A percentile compares a stretch with the other conserved stretches of the same genome.
Evolutionary conservation across 192 early-diverging fungal genomes (phyloP).

Genomic region (Lunasporangiospora selenospora): DNA sequence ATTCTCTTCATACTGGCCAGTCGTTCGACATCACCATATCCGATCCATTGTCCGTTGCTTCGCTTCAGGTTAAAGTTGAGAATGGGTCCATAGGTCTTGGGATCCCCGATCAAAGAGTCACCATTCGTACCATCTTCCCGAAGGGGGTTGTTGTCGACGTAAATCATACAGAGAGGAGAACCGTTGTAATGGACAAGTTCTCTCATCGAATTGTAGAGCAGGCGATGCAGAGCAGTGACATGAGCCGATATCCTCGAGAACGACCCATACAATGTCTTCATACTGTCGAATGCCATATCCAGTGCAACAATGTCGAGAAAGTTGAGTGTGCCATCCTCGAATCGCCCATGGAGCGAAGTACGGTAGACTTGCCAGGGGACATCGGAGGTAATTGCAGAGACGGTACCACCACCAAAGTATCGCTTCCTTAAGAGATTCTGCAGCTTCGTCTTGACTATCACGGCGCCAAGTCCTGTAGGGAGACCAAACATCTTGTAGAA

Average conservation of each 20-base stretch:
- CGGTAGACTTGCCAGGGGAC: conserved; percentile 64
- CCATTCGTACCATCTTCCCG: neutral
- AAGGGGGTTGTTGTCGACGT: conserved; percentile 5
- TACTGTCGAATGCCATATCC: conserved; percentile 68
- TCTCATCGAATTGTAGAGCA: conserved; percentile 50
- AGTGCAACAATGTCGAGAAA: conserved; percentile 78
- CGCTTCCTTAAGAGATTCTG: conserved; percentile 53
- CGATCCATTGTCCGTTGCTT: conserved; percentile 62
- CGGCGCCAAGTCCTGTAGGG: conserved; percentile 82
- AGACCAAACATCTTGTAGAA: conserved; percentile 93
- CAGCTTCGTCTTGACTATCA: conserved; percentile 68
- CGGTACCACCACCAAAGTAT: conserved; percentile 87
- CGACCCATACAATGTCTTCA: conserved; percentile 49
- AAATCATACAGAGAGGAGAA: conserved; percentile 51
- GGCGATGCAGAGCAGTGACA: conserved; percentile 51
- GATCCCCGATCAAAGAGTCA: conserved; percentile 27
- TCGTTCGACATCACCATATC: conserved; percentile 68
- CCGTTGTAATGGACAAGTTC: conserved; percentile 64
- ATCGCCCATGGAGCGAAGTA: conserved; percentile 50
- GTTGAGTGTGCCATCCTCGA: conserved; percentile 84
- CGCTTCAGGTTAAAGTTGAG: conserved; percentile 73
- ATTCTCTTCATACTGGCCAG: conserved; percentile 72
- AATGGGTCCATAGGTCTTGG: conserved; percentile 62
- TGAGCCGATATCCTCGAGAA: conserved; percentile 55
- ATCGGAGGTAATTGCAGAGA: conserved; percentile 62